phyloP scores from a whole-genome alignment of 306 rosid species.

The Citrullus colocynthis region DNA sequence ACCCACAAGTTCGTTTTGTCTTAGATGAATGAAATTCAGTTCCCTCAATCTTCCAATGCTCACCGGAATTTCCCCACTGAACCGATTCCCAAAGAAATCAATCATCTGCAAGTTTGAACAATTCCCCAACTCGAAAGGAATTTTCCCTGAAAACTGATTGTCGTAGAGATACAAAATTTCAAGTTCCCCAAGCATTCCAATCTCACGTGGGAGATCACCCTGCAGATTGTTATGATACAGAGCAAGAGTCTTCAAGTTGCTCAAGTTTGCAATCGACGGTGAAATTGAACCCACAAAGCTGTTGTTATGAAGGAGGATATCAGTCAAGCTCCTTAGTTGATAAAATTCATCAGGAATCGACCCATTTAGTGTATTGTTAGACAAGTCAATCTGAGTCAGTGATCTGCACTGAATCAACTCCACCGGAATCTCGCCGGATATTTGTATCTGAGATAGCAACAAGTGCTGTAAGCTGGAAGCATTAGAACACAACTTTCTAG shows the following conservation, averaged over 20 bases:
- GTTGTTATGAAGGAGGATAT: constrained; percentile 76
- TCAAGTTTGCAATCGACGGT: constrained; percentile 60
- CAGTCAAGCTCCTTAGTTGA: constrained; percentile 41
- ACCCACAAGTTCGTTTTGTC: constrained; percentile 81
- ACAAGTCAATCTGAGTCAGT: constrained; percentile 70
- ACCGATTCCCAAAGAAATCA: constrained; percentile 72
- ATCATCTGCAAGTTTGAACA: constrained; percentile 75
- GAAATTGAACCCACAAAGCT: constrained; percentile 68
- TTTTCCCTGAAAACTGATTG: constrained; percentile 53
- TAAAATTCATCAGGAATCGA: constrained; percentile 62
- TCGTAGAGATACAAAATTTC: constrained; percentile 74
- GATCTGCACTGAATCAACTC: constrained; percentile 54
- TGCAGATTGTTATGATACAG: constrained; percentile 63
- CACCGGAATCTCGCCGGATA: constrained; percentile 56
- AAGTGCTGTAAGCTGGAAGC: constrained; percentile 60
- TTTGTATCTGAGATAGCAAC: constrained; percentile 35
- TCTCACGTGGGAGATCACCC: constrained; percentile 65
- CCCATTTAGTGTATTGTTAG: constrained; percentile 66
- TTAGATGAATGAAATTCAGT: constrained; percentile 68
- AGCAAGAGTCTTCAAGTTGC: constrained; percentile 38
- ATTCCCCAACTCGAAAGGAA: constrained; percentile 76
- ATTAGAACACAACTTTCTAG: constrained; percentile 58
- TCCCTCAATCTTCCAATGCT: constrained; percentile 64
- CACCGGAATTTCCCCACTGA: constrained; percentile 57
- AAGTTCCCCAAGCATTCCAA: constrained; percentile 73